Conservation (phyloP, 1,284 basidiomycete species). For the Tilletiaria anomala region DNA sequence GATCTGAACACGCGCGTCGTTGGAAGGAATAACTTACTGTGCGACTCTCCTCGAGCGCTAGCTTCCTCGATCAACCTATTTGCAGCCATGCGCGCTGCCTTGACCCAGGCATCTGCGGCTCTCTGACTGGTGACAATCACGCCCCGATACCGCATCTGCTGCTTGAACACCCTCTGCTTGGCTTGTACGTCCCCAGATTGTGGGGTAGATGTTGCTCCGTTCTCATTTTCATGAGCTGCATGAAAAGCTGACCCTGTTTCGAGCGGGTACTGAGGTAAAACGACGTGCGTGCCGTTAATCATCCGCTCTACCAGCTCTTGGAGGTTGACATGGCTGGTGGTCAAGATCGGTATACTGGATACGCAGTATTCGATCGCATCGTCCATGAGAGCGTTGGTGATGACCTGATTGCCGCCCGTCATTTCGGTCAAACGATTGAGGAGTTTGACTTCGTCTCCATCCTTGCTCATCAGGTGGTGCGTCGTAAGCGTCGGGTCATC, state of each 20-base stretch:
- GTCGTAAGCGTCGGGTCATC: constrained; percentile 29
- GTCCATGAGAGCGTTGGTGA: constrained; percentile 9
- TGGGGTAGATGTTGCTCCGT: too few species aligned
- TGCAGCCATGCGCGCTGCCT: constrained; percentile 7
- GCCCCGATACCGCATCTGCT: constrained; percentile 6
- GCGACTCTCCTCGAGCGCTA: background rate
- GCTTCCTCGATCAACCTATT: constrained; percentile 1
- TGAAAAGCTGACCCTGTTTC: too few species aligned
- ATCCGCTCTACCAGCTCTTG: constrained; percentile 13
- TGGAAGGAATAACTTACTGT: background rate
- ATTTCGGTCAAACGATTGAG: constrained; percentile 8
- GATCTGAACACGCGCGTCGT: background rate
- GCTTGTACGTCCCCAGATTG: background rate
- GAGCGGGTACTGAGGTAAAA: too few species aligned
- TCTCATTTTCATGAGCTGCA: too few species aligned
- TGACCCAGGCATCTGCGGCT: constrained; percentile 29
- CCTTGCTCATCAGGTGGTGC: constrained; percentile 17
- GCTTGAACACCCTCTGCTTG: background rate
- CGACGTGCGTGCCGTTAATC: constrained; percentile 5
- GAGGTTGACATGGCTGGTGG: constrained; percentile 15
- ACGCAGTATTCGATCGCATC: constrained; percentile 25
- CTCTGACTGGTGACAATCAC: constrained; percentile 31
- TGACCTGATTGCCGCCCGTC: too few species aligned
- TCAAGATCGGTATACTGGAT: constrained; percentile 23
- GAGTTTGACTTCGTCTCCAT: background rate